Base-by-base conservation (phyloP, 495 filamentous ascomycete species). In the Tuber magnatum region DNA sequence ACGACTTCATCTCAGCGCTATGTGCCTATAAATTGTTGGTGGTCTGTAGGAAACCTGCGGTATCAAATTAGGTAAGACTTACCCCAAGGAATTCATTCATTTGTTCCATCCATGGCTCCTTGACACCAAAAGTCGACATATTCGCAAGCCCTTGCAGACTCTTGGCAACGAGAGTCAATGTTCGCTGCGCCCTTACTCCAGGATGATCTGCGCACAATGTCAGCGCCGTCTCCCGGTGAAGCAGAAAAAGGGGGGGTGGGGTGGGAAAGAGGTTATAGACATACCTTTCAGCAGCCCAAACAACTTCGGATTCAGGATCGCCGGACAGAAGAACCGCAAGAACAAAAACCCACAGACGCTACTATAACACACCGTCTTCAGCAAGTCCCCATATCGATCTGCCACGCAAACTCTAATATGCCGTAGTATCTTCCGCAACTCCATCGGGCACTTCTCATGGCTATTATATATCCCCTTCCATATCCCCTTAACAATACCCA, bases 61-160 rank as follows among this genome's bases (percentile, higher is more conserved):
- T 7, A 42, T 71, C 18, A 46, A 69, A 40, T 65, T 3, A 32
- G 20, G 69, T 20, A 12, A 65, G 41, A 73, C 77, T 70, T 70
- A 80, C 78, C 16, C 81, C 79, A 73, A 93, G 85, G 78, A 93
- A 93, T 18, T 87, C 87, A 81, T 97, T 99, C 96, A 98, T 98
- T 7, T 93, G 93, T 84, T 97, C 96, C 95, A 99, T 99, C 94
- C 94, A 99, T 6, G 91, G 88, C 83, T 98, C 95, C 83, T 98
- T 98, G 80, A 91, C 92, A 73, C 95, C 96, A 76, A 98, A 97
- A 3, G 90, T 93, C 18, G 92, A 92, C 85, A 97, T 89, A 81
- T 97, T 98, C 32, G 94, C 95, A 56, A 99, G 86, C 24, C 92
- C 94, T 85, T 98, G 94, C n/a, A 99, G 87, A 24, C 92, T 91